Conservation (phyloP, 1,284 basidiomycete species). For the Violaceomyces palustris region DNA sequence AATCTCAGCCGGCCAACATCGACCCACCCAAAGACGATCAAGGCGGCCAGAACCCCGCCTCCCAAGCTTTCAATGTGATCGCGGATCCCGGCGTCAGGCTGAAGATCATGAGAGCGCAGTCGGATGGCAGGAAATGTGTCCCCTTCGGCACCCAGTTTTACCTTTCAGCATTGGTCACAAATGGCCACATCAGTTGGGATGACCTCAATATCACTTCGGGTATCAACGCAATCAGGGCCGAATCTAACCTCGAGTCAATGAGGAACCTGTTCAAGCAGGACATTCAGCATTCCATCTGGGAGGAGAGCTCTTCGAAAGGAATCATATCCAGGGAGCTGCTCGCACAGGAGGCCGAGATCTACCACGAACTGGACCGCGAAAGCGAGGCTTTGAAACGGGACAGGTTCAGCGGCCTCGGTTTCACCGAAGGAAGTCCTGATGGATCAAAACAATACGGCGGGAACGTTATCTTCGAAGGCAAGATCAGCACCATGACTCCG, state of each 20-base stretch:
- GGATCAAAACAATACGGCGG: slow-evolving; percentile 18
- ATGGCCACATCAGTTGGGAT: slow-evolving; percentile 4
- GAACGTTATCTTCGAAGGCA: slow-evolving; percentile 15
- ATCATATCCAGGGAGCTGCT: slow-evolving; percentile 7
- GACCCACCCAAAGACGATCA: too few species aligned
- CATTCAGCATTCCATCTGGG: slow-evolving; percentile 9
- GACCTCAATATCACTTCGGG: slow-evolving; percentile 6
- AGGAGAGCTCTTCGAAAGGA: background rate
- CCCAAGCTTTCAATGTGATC: too few species aligned
- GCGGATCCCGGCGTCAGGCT: slow-evolving; percentile 4
- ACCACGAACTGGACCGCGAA: slow-evolving; percentile 19
- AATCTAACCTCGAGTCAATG: slow-evolving; percentile 5
- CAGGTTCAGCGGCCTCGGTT: slow-evolving; percentile 6
- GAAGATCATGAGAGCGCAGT: slow-evolving; percentile 5
- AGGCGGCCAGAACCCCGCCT: background rate
- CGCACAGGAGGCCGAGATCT: slow-evolving; percentile 5
- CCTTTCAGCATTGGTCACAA: slow-evolving; percentile 12
- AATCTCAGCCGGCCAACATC: too few species aligned
- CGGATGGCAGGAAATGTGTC: slow-evolving; percentile 4
- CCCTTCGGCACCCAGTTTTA: slow-evolving; percentile 18
- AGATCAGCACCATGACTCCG: slow-evolving; percentile 3
- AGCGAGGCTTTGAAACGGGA: background rate
- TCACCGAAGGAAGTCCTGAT: background rate
- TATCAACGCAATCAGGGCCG: slow-evolving; percentile 7
- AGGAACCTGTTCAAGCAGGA: slow-evolving; percentile 3